phyloP scores from a whole-genome alignment of 2,329 filamentous ascomycete genomes.

The Fusarium torulosum region DNA sequence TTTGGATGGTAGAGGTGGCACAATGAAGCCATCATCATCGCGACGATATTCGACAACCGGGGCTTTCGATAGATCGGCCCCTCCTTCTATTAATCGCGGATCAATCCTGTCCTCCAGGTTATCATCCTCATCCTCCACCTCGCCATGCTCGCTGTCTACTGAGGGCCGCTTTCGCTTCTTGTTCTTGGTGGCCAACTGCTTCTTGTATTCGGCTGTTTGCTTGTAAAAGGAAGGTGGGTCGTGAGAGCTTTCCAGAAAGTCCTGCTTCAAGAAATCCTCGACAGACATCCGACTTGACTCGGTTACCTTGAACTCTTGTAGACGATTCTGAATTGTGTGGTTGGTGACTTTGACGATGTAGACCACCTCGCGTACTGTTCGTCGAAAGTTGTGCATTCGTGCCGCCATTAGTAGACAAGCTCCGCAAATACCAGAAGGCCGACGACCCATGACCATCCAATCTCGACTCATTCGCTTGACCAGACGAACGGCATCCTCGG shows the following conservation, averaged over 20 bases:
- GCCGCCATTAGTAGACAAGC: conserved; percentile 95
- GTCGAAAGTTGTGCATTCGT: conserved; percentile 97
- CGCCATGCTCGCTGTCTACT: conserved; percentile 46
- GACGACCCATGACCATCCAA: conserved; percentile 96
- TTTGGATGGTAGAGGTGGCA: conserved; percentile 65
- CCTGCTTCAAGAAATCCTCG: conserved; percentile 81
- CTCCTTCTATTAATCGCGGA: conserved; percentile 45
- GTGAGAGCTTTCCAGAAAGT: conserved; percentile 77
- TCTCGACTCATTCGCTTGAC: conserved; percentile 94
- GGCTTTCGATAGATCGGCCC: conserved; percentile 53
- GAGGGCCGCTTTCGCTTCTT: conserved; percentile 60
- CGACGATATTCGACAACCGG: conserved; percentile 59
- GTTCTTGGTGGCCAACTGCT: conserved; percentile 63
- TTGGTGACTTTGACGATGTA: conserved; percentile 98
- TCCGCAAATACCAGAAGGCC: conserved; percentile 93
- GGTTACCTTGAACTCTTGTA: conserved; percentile 92
- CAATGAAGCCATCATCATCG: conserved; percentile 77
- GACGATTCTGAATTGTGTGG: conserved; percentile 88
- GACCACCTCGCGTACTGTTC: conserved; percentile 94
- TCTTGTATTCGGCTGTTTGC: conserved; percentile 70
- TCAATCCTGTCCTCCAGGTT: conserved; percentile 24
- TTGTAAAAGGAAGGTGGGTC: conserved; percentile 88
- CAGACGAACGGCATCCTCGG: conserved; percentile 87
- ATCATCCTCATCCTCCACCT: conserved; percentile 28
- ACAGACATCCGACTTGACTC: conserved; percentile 88